Evolutionary conservation across 2,329 filamentous ascomycete genomes (phyloP).

Genomic region (Emmonsia crescens): DNA sequence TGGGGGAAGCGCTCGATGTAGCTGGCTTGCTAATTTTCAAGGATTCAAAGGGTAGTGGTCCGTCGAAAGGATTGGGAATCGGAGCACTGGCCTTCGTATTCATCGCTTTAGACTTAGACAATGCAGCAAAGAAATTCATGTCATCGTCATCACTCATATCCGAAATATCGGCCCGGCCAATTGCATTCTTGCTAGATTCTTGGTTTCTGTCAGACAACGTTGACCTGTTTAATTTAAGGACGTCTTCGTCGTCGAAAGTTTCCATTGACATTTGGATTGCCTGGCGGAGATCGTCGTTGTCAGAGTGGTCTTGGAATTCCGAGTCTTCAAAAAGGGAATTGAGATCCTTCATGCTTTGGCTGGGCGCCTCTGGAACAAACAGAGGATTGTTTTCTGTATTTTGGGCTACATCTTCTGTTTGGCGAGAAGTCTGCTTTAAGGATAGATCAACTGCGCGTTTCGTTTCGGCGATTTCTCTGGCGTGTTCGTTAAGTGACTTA

Average conservation of each 20-base stretch:
- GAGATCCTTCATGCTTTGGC: constrained; percentile 33
- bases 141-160: constrained; percentile 52
- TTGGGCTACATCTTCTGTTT: constrained; percentile 2
- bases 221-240: constrained; percentile 27
- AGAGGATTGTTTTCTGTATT: constrained; percentile 41
- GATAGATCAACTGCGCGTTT: constrained; percentile 40
- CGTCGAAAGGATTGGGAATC: constrained; percentile 53
- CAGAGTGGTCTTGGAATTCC: constrained; percentile 30
- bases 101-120: constrained; percentile 59
- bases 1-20: constrained; percentile 4
- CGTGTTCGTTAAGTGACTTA: constrained; percentile 23
- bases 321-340: constrained; percentile 49
- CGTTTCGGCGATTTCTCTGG: constrained; percentile 30
- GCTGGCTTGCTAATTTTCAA: constrained; percentile 53
- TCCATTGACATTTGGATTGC: constrained; percentile 80
- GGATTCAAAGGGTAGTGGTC: constrained; percentile 81
- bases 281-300: constrained; percentile 64
- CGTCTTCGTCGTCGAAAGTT: constrained; percentile 27
- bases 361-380: constrained; percentile 42
- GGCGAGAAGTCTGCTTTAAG: constrained; percentile 16
- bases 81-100: constrained; percentile 28
- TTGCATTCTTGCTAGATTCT: neutral
- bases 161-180: neutral
- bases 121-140: constrained; percentile 64
- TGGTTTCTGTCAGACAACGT: constrained; percentile 25